Evolutionary conservation across 2,329 filamentous ascomycete genomes (phyloP).

Genomic region (Colletotrichum lentis): DNA sequence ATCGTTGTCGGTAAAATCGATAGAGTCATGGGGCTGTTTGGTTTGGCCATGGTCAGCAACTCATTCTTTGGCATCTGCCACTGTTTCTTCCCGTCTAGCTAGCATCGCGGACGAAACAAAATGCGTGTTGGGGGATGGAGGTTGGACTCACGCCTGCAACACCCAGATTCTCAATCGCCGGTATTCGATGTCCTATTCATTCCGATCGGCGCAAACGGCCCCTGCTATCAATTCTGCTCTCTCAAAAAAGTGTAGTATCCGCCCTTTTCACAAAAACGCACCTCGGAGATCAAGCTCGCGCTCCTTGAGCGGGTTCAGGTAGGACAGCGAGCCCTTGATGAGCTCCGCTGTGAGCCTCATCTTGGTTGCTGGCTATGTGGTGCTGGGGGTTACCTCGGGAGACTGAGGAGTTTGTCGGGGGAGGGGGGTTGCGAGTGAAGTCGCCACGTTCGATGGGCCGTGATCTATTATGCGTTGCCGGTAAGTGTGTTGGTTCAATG

Average conservation of each 20-base stretch:
- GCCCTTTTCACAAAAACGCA: constrained; percentile 87
- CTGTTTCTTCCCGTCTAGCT: background rate
- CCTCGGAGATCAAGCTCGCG: constrained; percentile 99
- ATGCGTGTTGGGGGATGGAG: constrained; percentile 11
- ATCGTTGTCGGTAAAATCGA: constrained; percentile 99
- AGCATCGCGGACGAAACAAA: background rate
- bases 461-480: background rate
- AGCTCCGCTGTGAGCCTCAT: constrained; percentile 98
- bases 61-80: background rate
- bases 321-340: constrained; percentile 93
- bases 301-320: constrained; percentile 98
- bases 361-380: constrained; percentile 44
- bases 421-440: background rate
- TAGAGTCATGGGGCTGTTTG: constrained; percentile 85
- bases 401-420: background rate
- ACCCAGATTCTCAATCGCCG: constrained; percentile 96
- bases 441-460: background rate
- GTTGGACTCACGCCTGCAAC: constrained; percentile 80
- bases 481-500: background rate
- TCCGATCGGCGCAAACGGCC: constrained; percentile 47
- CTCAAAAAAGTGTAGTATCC: constrained; percentile 85
- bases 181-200: constrained; percentile 93
- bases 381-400: constrained; percentile 30
- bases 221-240: constrained; percentile 85
- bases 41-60: constrained; percentile 15